These are phyloP conservation scores for Mrakia hoshinonis DNA, from an alignment of 768 basidiomycete genomes.

Conservation along the genomic window DNA sequence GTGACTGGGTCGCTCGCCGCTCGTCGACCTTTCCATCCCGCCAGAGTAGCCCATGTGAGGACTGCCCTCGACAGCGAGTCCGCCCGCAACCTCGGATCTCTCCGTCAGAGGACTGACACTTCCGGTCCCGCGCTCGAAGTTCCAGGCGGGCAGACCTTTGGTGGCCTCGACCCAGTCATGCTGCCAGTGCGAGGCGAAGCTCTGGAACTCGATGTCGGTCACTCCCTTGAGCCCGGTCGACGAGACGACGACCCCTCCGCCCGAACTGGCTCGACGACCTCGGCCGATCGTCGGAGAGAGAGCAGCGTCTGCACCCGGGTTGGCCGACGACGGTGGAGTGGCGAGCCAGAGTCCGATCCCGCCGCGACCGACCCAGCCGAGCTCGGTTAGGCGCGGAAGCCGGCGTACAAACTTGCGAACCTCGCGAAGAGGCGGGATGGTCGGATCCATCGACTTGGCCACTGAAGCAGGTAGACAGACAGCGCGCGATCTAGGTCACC, in stretches of 20 bases:
- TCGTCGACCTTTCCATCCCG: too few species aligned
- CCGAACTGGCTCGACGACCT: neutral
- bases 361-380: conserved; percentile 27
- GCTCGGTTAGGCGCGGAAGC: conserved; percentile 17
- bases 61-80: neutral
- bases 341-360: conserved; percentile 23
- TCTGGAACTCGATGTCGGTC: conserved; percentile 18
- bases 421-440: conserved; percentile 10
- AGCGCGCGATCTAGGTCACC: too few species aligned
- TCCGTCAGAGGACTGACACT: neutral
- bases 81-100: neutral
- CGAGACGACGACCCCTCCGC: neutral
- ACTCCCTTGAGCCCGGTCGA: conserved; percentile 5
- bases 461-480: neutral
- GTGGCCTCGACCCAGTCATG: conserved; percentile 21
- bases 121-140: neutral
- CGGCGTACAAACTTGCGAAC: conserved; percentile 20
- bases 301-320: neutral
- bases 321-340: neutral
- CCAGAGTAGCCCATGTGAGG: too few species aligned
- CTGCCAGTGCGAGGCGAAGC: conserved; percentile 13
- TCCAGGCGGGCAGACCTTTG: conserved; percentile 14
- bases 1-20: neutral
- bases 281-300: neutral
- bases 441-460: conserved; percentile 18